phyloP scores from a whole-genome alignment of 2,329 filamentous ascomycete species.

The Aureobasidium musti region DNA sequence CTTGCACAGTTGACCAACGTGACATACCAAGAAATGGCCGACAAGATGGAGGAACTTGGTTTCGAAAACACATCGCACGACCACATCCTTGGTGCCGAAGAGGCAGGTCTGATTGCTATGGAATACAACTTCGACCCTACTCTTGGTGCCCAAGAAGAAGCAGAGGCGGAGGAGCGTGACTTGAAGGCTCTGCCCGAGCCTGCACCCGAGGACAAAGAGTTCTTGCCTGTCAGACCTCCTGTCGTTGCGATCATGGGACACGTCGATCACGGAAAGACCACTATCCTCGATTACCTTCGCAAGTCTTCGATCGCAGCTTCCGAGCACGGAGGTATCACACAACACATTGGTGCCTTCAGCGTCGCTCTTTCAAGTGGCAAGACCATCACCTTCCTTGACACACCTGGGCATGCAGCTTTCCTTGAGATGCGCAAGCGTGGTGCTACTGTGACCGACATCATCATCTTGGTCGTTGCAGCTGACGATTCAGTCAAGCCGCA shows the following conservation, averaged over 20 bases:
- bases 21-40: constrained; percentile 68
- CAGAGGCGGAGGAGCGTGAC: constrained; percentile 64
- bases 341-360: constrained; percentile 97
- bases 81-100: constrained; percentile 87
- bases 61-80: constrained; percentile 83
- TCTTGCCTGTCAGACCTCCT: constrained; percentile 74
- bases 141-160: constrained; percentile 56
- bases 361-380: constrained; percentile 81
- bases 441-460: constrained; percentile 94
- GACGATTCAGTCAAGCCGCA: constrained; percentile 98
- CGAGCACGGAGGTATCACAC: constrained; percentile 95
- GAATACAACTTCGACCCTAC: constrained; percentile 92
- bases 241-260: constrained; percentile 99
- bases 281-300: constrained; percentile 87
- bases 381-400: constrained; percentile 94
- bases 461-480: constrained; percentile 91
- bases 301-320: constrained; percentile 88
- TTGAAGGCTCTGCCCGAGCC: constrained; percentile 65
- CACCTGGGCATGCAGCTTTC: constrained; percentile 94
- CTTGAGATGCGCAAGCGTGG: constrained; percentile 93
- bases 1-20: constrained; percentile 75
- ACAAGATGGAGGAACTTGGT: constrained; percentile 77
- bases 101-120: constrained; percentile 82
- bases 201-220: constrained; percentile 61
- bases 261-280: constrained; percentile 98